A percentile compares a stretch with the other conserved stretches of the same genome.
These are phyloP conservation scores for Cutaneotrichosporon curvatum DNA, from an alignment of 1,284 basidiomycete species.

Conservation along the genomic window DNA sequence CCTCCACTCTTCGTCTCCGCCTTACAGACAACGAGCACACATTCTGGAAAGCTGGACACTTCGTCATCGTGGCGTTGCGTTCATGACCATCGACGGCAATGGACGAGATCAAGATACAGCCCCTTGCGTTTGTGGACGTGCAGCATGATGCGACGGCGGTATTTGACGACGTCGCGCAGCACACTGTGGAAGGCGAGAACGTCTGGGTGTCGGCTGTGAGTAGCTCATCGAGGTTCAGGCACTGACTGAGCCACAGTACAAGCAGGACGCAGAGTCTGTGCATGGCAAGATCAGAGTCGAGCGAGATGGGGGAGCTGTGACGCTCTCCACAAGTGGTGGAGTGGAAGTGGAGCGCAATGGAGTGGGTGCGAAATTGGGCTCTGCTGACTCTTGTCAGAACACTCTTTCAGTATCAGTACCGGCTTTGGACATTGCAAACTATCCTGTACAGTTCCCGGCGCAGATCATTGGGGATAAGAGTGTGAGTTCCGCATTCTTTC, in stretches of 20 bases:
- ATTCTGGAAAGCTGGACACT: not conserved
- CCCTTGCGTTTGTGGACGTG: constrained; percentile 41
- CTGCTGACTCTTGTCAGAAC: constrained; percentile 22
- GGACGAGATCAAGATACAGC: constrained; percentile 8
- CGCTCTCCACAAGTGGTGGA: constrained; percentile 20
- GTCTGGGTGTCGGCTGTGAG: constrained; percentile 45
- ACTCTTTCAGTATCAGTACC: constrained; percentile 33
- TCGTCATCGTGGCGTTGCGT: not conserved
- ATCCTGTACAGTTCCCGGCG: constrained; percentile 36
- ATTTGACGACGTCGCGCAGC: constrained; percentile 45
- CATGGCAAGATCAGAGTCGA: constrained; percentile 39
- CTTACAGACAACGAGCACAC: no score
- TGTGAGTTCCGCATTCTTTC: no score
- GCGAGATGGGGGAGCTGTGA: constrained; percentile 26
- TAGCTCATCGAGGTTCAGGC: not conserved
- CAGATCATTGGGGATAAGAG: constrained; percentile 14
- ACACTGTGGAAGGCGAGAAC: constrained; percentile 33
- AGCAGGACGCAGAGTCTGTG: constrained; percentile 27
- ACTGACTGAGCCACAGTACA: constrained; percentile 26
- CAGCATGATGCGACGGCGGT: constrained; percentile 45
- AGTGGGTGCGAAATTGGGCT: no score
- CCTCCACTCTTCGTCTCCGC: not conserved
- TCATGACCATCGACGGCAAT: not conserved
- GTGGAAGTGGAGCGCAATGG: constrained; percentile 24
- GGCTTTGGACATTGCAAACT: constrained; percentile 17